A percentile compares a stretch with the other conserved stretches of the same genome.
These are phyloP conservation scores for Dictyostelium intermedium DNA, from an alignment of 78 protist genomes.

Conservation along the genomic window DNA sequence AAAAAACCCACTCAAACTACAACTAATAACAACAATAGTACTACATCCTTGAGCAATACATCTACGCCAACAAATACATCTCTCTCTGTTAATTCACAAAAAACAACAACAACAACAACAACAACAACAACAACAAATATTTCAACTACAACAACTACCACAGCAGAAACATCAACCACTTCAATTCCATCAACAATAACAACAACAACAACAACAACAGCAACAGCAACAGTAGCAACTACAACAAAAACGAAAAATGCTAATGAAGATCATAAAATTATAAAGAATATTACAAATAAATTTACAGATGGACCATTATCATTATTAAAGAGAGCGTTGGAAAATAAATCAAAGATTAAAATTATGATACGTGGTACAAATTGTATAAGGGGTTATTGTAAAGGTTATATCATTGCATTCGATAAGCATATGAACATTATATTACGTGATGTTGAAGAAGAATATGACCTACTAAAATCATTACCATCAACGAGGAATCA, in stretches of 20 bases:
- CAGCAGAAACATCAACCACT: neutral
- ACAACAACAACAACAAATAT: neutral
- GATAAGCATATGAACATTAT: constrained; percentile 63
- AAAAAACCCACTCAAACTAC: neutral
- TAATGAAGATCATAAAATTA: constrained; percentile 10
- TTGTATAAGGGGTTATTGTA: constrained; percentile 34
- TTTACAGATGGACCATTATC: constrained; percentile 64
- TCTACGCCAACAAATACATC: neutral
- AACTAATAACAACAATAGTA: neutral
- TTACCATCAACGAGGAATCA: neutral
- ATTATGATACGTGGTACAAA: constrained; percentile 40
- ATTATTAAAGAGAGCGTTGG: constrained; percentile 31
- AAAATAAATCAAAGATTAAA: neutral
- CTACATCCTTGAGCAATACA: neutral
- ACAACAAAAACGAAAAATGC: neutral
- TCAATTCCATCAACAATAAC: neutral
- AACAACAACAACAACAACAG: neutral
- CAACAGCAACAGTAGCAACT: neutral
- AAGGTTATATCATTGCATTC: constrained; percentile 46
- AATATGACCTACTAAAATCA: neutral
- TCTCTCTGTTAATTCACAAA: too few relatives aligned
- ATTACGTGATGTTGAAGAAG: constrained; percentile 64
- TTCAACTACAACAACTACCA: neutral
- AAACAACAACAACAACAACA: neutral
- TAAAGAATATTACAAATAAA: constrained; percentile 26